A percentile compares a stretch with the other conserved stretches of the same genome.
Conservation (phyloP, 345 rosid genomes). For the Geranium brycei region DNA sequence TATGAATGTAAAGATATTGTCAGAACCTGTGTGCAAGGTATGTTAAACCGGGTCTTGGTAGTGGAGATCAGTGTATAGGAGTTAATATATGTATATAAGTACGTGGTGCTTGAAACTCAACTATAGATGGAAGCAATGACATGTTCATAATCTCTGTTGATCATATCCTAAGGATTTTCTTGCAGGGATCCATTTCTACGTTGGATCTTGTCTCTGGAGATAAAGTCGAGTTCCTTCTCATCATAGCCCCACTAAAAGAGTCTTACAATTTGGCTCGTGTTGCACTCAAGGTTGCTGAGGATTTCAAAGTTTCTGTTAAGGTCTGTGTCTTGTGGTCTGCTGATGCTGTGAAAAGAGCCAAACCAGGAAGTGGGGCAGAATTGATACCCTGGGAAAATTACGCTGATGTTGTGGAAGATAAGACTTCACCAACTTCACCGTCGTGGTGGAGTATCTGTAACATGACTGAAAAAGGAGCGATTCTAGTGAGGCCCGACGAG, state of each 20-base stretch:
- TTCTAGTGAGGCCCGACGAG: conserved; percentile 74
- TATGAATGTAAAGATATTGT: conserved; percentile 41
- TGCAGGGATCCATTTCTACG: conserved; percentile 46
- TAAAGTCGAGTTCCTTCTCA: conserved; percentile 68
- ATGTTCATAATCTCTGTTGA: too few species aligned
- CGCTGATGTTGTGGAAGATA: conserved; percentile 46
- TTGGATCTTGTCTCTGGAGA: conserved; percentile 57
- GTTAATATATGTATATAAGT: too few species aligned
- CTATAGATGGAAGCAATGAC: too few species aligned
- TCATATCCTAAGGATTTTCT: neutral
- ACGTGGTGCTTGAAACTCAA: too few species aligned
- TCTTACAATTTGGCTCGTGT: conserved; percentile 60
- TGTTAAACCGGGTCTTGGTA: neutral
- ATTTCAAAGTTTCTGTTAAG: conserved; percentile 33
- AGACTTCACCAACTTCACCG: conserved; percentile 19
- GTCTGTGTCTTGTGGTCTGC: conserved; percentile 63
- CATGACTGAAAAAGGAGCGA: conserved; percentile 56
- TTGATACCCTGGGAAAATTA: conserved; percentile 51
- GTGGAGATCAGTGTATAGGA: too few species aligned
- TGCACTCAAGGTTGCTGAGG: conserved; percentile 41
- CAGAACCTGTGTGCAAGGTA: conserved; percentile 35
- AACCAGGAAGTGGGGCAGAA: conserved; percentile 26
- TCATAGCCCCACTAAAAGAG: conserved; percentile 48
- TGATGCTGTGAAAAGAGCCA: conserved; percentile 12
- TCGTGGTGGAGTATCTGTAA: conserved; percentile 75